Evolutionary conservation across 805 yeast genomes (phyloP).

Genomic region (Teunomyces panamensis): DNA sequence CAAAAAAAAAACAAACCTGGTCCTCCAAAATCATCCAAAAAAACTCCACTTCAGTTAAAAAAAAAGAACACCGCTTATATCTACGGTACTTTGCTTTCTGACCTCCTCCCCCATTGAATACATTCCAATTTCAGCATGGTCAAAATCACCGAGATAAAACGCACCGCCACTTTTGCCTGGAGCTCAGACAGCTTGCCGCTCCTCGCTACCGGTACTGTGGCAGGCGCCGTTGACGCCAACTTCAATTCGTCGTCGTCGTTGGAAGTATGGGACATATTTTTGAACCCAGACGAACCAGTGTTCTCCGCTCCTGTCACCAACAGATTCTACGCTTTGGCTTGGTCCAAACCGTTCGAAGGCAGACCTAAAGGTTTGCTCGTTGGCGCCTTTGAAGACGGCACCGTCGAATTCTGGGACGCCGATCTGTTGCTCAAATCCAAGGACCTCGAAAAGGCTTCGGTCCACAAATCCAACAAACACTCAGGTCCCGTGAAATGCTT

Average conservation of each 20-base stretch:
- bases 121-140: constrained; percentile 47
- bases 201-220: constrained; percentile 89
- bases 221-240: constrained; percentile 90
- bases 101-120: too few relatives aligned
- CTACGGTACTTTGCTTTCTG: background rate
- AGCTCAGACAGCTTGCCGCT: constrained; percentile 71
- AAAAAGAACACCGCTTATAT: background rate
- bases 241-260: constrained; percentile 77
- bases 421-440: constrained; percentile 43
- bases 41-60: background rate
- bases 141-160: constrained; percentile 75
- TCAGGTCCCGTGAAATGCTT: constrained; percentile 68
- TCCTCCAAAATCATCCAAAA: too few relatives aligned
- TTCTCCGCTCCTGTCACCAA: constrained; percentile 34
- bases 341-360: constrained; percentile 62
- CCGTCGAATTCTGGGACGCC: constrained; percentile 75
- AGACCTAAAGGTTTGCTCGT: constrained; percentile 62
- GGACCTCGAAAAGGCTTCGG: constrained; percentile 40
- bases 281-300: constrained; percentile 29
- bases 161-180: constrained; percentile 97
- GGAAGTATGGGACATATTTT: constrained; percentile 73
- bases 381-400: constrained; percentile 86
- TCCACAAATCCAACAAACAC: constrained; percentile 58
- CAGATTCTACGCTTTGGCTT: constrained; percentile 72
- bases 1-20: too few relatives aligned